phyloP scores from a whole-genome alignment of 306 rosid species.

The Castanea sativa region DNA sequence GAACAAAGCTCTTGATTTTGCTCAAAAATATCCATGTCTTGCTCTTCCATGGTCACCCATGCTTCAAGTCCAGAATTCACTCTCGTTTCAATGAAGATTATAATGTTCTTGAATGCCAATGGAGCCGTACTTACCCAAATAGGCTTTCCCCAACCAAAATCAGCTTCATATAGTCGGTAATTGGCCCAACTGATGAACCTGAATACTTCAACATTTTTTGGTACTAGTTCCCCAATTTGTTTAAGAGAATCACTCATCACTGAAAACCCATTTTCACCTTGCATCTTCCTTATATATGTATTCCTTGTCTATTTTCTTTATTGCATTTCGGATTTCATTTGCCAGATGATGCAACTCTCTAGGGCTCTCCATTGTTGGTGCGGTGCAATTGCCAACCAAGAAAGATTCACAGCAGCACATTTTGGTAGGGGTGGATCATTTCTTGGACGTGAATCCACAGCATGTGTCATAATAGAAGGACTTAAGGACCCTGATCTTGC shows the following conservation, averaged over 20 bases:
- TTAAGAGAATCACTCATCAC: background rate
- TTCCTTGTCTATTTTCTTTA: background rate
- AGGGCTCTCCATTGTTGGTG: background rate
- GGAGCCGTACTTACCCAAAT: constrained; percentile 28
- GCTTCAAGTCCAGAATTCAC: no score
- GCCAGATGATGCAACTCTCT: constrained; percentile 12
- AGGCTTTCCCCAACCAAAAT: constrained; percentile 46
- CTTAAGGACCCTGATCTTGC: constrained; percentile 4
- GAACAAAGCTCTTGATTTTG: no score
- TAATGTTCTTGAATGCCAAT: background rate
- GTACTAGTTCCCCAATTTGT: background rate
- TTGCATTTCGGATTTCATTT: constrained; percentile 12
- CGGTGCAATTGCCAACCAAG: constrained; percentile 20
- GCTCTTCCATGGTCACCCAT: no score
- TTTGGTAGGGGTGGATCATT: constrained; percentile 18
- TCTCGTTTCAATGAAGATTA: no score
- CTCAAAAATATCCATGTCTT: no score
- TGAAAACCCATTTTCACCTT: constrained; percentile 8
- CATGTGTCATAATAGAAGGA: constrained; percentile 30
- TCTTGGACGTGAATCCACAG: constrained; percentile 34
- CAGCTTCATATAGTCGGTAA: constrained; percentile 23
- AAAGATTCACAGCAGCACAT: constrained; percentile 38
- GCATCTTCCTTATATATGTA: background rate
- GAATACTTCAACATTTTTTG: constrained; percentile 10
- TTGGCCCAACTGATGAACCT: constrained; percentile 35